Percentiles rank a stretch among this genome's conserved stretches.
Evolutionary conservation across 176 grass and related monocot genomes (phyloP).

Genomic region (Dendrocalamus sinicus): DNA sequence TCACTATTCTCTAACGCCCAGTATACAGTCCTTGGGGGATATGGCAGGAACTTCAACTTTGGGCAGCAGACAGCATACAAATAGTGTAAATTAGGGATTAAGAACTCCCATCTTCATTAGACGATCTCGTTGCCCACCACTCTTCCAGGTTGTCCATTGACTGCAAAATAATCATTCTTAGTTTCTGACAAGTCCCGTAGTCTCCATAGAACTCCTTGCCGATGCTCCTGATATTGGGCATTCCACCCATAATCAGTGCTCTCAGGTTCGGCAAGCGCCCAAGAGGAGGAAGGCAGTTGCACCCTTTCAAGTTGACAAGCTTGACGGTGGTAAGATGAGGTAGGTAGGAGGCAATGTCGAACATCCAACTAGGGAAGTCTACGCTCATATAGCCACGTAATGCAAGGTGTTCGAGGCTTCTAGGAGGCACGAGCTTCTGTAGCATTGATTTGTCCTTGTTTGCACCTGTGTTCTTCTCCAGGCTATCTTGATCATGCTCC

Average conservation of each 20-base stretch:
- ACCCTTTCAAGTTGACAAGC: rapidly evolving
- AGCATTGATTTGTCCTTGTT: too few species aligned
- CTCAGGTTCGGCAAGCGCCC: constrained; percentile 10
- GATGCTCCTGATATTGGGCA: not conserved
- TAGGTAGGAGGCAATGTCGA: not conserved
- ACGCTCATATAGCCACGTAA: too few species aligned
- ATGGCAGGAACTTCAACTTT: constrained; percentile 25
- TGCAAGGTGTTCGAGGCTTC: too few species aligned
- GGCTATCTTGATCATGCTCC: too few species aligned
- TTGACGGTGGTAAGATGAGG: not conserved
- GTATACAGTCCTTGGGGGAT: not conserved
- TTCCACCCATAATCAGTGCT: rapidly evolving
- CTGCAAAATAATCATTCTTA: not conserved
- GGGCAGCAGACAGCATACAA: rapidly evolving
- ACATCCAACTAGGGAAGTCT: constrained; percentile 16
- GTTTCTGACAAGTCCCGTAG: not conserved
- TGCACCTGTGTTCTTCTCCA: too few species aligned
- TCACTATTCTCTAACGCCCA: rapidly evolving
- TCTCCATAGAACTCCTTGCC: not conserved
- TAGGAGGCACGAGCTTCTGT: too few species aligned
- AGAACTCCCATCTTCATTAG: not conserved
- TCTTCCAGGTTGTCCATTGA: not conserved
- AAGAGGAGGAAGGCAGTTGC: not conserved
- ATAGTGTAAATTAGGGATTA: constrained; percentile 4
- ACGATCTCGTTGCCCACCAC: constrained; percentile 18